These are phyloP conservation scores for Macrolepiota albuminosa DNA, from an alignment of 768 basidiomycete species.

Conservation along the genomic window DNA sequence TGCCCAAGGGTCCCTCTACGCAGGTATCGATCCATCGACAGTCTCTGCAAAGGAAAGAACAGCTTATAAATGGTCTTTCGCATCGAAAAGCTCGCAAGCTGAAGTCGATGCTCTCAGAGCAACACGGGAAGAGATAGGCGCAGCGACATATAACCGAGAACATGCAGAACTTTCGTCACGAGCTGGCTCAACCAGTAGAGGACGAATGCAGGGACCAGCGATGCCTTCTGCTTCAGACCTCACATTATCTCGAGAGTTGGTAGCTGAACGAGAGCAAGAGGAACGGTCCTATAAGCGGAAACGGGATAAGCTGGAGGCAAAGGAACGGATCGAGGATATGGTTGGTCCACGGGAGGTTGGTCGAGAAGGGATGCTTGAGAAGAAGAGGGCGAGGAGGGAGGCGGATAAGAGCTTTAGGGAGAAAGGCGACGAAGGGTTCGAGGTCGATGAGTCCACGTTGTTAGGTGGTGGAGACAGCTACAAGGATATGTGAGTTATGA, in stretches of 20 bases:
- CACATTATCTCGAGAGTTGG: conserved; percentile 62
- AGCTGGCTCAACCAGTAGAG: conserved; percentile 21
- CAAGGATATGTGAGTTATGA: conserved; percentile 56
- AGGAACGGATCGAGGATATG: conserved; percentile 69
- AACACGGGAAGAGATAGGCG: conserved; percentile 55
- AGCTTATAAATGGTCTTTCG: conserved; percentile 86
- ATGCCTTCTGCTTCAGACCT: conserved; percentile 68
- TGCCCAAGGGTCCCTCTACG: conserved; percentile 48
- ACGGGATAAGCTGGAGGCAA: conserved; percentile 58
- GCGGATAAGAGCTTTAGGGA: conserved; percentile 68
- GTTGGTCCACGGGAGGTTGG: conserved; percentile 81
- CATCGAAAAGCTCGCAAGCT: conserved; percentile 54
- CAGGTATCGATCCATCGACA: conserved; percentile 51
- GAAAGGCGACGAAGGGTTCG: conserved; percentile 72
- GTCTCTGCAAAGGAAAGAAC: conserved; percentile 66
- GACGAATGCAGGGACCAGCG: conserved; percentile 60
- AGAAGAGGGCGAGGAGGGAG: conserved; percentile 73
- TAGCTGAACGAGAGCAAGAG: conserved; percentile 43
- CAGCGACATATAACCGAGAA: conserved; percentile 38
- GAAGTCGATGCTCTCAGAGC: conserved; percentile 56
- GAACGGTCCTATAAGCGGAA: conserved; percentile 61
- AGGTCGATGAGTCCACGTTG: conserved; percentile 73
- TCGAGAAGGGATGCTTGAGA: conserved; percentile 81
- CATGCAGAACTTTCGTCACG: conserved; percentile 8
- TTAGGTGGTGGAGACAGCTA: conserved; percentile 86